phyloP scores from a whole-genome alignment of 148 eudicot genomes.

The Amaranthus cruentus region DNA sequence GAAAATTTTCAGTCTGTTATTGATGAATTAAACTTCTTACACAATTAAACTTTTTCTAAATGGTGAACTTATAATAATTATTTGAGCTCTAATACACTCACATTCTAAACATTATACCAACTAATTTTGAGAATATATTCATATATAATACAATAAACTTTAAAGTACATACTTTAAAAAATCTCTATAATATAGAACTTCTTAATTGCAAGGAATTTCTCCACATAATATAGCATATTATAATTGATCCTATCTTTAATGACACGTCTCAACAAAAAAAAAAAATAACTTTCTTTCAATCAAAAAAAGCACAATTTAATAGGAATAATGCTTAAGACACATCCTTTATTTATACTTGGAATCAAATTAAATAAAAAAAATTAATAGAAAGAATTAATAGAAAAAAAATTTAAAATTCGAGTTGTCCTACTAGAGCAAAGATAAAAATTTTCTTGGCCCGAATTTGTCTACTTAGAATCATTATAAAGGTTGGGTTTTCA shows the following conservation, averaged over 20 bases:
- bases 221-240: constrained; percentile 1
- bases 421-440: neutral
- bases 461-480: constrained; percentile 17
- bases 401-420: neutral
- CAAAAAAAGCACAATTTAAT: neutral
- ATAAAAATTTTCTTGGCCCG: neutral
- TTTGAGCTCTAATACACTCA: too few relatives aligned
- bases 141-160: neutral
- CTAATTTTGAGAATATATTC: neutral
- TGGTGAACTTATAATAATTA: too few relatives aligned
- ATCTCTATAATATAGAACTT: neutral
- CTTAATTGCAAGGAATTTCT: neutral
- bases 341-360: neutral
- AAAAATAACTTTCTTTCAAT: neutral
- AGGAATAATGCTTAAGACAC: constrained; percentile 6
- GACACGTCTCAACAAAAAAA: neutral
- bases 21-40: too few relatives aligned
- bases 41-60: too few relatives aligned
- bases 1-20: too few relatives aligned
- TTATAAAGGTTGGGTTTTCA: neutral
- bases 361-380: constrained; percentile 7
- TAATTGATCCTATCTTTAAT: neutral
- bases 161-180: neutral
- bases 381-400: too few relatives aligned
- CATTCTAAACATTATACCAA: too few relatives aligned